phyloP scores from a whole-genome alignment of 2,329 filamentous ascomycete genomes.

The Colletotrichum sp. region DNA sequence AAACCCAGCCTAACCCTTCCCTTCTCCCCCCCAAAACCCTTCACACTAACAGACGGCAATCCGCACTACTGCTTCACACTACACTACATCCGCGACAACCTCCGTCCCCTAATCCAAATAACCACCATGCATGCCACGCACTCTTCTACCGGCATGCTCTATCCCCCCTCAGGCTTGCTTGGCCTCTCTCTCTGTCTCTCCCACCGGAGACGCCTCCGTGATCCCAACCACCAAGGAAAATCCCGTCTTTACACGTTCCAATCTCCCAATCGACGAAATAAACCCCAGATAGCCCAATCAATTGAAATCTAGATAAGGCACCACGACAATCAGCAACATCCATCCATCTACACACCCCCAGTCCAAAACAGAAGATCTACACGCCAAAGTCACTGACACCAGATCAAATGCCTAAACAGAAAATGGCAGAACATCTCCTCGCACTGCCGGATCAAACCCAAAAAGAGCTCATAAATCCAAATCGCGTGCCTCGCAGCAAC shows the following conservation, averaged over 20 bases:
- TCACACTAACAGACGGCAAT: background rate
- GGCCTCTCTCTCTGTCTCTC: background rate
- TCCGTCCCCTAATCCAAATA: background rate
- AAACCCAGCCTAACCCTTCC: background rate
- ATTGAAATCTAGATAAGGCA: background rate
- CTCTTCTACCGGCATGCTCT: background rate
- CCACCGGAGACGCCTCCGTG: background rate
- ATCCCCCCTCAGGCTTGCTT: background rate
- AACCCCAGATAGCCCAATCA: background rate
- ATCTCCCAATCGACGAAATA: background rate
- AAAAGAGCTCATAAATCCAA: background rate
- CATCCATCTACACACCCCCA: background rate
- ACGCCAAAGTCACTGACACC: background rate
- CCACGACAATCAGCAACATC: background rate
- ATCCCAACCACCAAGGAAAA: background rate
- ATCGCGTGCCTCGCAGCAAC: background rate
- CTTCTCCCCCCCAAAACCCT: background rate
- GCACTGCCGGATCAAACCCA: background rate
- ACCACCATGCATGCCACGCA: background rate
- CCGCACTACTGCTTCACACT: constrained; percentile 6
- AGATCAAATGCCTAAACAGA: background rate
- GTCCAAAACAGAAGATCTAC: background rate
- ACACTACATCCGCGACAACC: constrained; percentile 4
- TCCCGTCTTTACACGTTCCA: background rate
- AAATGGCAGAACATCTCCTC: background rate